phyloP scores from a whole-genome alignment of 768 basidiomycete species.

The Tylopilus balloui region DNA sequence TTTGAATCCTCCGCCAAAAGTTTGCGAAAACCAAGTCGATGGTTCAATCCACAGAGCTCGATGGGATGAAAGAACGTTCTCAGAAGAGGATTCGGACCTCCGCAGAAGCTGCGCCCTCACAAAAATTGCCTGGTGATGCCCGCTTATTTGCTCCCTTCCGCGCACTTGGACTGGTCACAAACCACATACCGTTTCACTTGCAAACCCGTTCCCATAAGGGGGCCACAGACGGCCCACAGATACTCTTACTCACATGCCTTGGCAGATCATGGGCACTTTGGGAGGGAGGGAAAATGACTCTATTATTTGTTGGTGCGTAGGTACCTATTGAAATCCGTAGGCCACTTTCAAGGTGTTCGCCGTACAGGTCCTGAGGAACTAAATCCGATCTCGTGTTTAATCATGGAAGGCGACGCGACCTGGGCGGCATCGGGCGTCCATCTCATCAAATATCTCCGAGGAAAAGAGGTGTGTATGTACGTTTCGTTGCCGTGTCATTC shows the following conservation, averaged over 20 bases:
- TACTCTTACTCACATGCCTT: constrained; percentile 83
- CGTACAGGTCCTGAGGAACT: constrained; percentile 74
- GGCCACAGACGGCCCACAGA: constrained; percentile 73
- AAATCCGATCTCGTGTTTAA: constrained; percentile 67
- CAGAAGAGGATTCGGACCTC: constrained; percentile 24
- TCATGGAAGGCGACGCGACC: constrained; percentile 81
- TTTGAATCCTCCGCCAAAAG: background rate
- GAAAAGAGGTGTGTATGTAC: constrained; percentile 64
- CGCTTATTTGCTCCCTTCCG: constrained; percentile 88
- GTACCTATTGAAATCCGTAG: background rate
- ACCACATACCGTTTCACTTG: constrained; percentile 82
- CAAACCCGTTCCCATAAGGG: constrained; percentile 85
- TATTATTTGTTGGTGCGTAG: constrained; percentile 86
- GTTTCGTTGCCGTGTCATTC: background rate
- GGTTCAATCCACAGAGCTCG: constrained; percentile 17
- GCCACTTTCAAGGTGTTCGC: constrained; percentile 2
- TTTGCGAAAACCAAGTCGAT: constrained; percentile 11
- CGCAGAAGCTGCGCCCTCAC: background rate
- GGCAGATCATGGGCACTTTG: constrained; percentile 92
- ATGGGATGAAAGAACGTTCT: constrained; percentile 15
- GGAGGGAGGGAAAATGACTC: constrained; percentile 90
- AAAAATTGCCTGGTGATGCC: constrained; percentile 17
- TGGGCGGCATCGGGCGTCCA: constrained; percentile 71
- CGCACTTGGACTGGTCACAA: constrained; percentile 91
- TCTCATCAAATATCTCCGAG: constrained; percentile 77